Evolutionary conservation across 164 flowering plant species (phyloP).

Genomic region (Chimonanthus salicifolius): DNA sequence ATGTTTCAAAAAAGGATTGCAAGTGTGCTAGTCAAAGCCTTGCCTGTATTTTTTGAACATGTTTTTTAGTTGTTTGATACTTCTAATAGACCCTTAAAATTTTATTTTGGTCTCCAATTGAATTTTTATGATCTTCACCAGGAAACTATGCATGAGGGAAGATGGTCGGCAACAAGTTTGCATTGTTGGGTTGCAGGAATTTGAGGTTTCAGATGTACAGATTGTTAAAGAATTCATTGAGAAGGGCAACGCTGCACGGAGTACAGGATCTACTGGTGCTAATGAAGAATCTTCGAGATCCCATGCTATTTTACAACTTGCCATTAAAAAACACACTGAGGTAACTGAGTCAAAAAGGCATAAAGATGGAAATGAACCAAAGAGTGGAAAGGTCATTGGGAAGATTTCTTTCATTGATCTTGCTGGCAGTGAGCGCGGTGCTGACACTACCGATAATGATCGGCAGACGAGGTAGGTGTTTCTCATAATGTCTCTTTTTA

Average conservation of each 20-base stretch:
- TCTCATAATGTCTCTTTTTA: too few species aligned
- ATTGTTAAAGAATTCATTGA: constrained; percentile 93
- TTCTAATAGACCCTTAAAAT: too few species aligned
- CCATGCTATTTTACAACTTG: constrained; percentile 95
- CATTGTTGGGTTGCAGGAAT: constrained; percentile 97
- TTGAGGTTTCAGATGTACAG: constrained; percentile 95
- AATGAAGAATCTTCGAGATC: constrained; percentile 99
- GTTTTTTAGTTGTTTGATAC: background rate
- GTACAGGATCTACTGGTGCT: constrained; percentile 99
- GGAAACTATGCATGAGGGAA: constrained; percentile 98
- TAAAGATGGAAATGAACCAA: constrained; percentile 60
- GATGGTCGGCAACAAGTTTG: constrained; percentile 99
- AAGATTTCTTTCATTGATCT: constrained; percentile 97
- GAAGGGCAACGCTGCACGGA: constrained; percentile 89
- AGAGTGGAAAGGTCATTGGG: constrained; percentile 73
- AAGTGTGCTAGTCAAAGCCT: background rate
- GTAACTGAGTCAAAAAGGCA: constrained; percentile 70
- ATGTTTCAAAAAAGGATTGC: too few species aligned
- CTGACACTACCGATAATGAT: constrained; percentile 98
- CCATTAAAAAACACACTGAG: constrained; percentile 76
- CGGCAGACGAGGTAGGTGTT: constrained; percentile 75
- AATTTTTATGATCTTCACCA: constrained; percentile 24
- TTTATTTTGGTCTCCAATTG: background rate
- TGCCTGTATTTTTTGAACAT: too few species aligned
- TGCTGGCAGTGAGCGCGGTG: constrained; percentile 99